Percentiles rank a stretch among this genome's conserved stretches.
Evolutionary conservation across 441 rosid genomes (phyloP).

Genomic region (Croton setiger): DNA sequence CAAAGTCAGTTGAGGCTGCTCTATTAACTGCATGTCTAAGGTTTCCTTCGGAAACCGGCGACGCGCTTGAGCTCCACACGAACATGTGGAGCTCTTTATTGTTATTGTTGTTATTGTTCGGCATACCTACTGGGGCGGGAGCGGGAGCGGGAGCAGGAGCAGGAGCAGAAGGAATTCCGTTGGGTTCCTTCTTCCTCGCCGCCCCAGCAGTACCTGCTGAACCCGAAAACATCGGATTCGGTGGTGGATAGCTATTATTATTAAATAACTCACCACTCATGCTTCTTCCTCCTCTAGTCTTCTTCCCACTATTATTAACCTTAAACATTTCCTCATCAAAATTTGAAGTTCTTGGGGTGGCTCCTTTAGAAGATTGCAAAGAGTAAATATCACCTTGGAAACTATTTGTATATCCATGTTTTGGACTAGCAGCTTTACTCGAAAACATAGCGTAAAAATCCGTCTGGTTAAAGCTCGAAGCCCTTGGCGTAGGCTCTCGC

Average conservation of each 20-base stretch:
- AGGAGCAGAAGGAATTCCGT: background rate
- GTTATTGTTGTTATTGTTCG: conserved; percentile 1
- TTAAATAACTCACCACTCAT: conserved; percentile 76
- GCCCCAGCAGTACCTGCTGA: conserved; percentile 34
- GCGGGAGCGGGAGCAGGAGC: too few relatives aligned
- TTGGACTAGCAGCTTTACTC: conserved; percentile 70
- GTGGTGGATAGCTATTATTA: conserved; percentile 45
- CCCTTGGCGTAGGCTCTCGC: conserved; percentile 79
- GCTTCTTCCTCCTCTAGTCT: conserved; percentile 52
- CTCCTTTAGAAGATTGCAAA: conserved; percentile 69
- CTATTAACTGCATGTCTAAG: conserved; percentile 50
- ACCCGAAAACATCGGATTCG: conserved; percentile 75
- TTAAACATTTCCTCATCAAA: conserved; percentile 75
- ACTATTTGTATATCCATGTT: conserved; percentile 66
- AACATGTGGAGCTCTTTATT: conserved; percentile 82
- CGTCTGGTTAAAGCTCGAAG: conserved; percentile 81
- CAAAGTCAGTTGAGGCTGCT: conserved; percentile 51
- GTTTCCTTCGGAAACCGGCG: conserved; percentile 78
- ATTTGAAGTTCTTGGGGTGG: conserved; percentile 70
- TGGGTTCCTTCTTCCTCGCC: conserved; percentile 48
- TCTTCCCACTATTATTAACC: conserved; percentile 34
- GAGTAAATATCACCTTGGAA: conserved; percentile 49
- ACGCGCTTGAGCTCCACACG: conserved; percentile 86
- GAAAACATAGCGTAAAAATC: conserved; percentile 83
- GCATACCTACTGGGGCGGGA: background rate